These are phyloP conservation scores for Haematococcus lacustris DNA, from an alignment of 139 green algal genomes.

Conservation along the genomic window DNA sequence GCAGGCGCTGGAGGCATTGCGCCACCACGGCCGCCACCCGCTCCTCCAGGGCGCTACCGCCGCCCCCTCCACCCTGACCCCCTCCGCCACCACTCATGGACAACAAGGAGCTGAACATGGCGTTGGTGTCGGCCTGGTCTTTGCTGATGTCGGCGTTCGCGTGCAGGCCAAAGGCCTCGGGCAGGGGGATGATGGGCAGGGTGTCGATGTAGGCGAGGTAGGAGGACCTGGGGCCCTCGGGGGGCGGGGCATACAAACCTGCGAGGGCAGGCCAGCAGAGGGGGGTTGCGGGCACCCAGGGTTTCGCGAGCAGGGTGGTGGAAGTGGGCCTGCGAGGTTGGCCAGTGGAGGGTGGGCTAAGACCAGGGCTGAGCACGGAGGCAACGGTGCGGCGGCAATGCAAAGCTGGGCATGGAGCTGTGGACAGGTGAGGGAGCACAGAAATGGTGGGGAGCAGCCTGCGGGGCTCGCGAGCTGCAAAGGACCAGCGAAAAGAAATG, in stretches of 20 bases:
- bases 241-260: constrained; percentile 45
- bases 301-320: constrained; percentile 28
- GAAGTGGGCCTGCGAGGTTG: constrained; percentile 48
- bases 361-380: constrained; percentile 25
- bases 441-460: not conserved
- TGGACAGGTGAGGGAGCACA: not conserved
- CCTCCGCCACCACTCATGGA: constrained; percentile 32
- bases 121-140: constrained; percentile 50
- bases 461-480: not conserved
- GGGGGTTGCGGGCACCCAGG: constrained; percentile 18
- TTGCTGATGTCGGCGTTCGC: constrained; percentile 68
- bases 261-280: constrained; percentile 20
- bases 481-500: no score
- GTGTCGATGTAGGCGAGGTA: constrained; percentile 51
- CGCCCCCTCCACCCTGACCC: constrained; percentile 19
- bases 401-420: constrained; percentile 21
- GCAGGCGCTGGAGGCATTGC: constrained; percentile 50
- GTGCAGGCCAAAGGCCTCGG: constrained; percentile 67
- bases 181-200: constrained; percentile 45
- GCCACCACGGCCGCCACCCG: constrained; percentile 29
- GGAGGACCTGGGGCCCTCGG: constrained; percentile 24
- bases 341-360: constrained; percentile 33
- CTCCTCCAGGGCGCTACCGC: constrained; percentile 22
- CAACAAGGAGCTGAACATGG: constrained; percentile 46
- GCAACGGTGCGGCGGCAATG: constrained; percentile 45